Evolutionary conservation across 164 flowering plant genomes (phyloP).

Genomic region (Stephania japonica): DNA sequence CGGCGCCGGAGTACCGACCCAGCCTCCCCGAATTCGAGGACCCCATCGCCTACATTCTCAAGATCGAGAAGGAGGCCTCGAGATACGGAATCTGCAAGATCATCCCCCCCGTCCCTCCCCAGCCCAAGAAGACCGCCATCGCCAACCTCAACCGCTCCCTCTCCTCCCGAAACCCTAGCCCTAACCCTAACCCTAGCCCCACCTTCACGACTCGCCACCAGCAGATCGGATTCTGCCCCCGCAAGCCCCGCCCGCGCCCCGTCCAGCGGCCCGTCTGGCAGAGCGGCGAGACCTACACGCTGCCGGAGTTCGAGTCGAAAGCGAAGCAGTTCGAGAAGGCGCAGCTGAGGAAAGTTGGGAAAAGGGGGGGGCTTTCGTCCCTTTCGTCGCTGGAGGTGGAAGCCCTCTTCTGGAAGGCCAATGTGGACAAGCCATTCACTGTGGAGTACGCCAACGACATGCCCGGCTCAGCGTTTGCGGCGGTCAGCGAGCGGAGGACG

Average conservation of each 20-base stretch:
- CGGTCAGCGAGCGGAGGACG: constrained; percentile 21
- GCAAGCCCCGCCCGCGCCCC: constrained; percentile 62
- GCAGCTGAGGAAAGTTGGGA: constrained; percentile 42
- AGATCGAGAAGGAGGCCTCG: constrained; percentile 94
- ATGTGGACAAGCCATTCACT: constrained; percentile 77
- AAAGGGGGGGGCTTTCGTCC: constrained; percentile 38
- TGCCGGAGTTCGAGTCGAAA: constrained; percentile 71
- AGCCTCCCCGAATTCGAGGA: constrained; percentile 83
- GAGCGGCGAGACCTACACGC: constrained; percentile 78
- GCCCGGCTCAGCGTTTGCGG: constrained; percentile 90
- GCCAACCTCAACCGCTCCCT: constrained; percentile 71
- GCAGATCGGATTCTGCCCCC: constrained; percentile 94
- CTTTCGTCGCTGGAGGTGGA: constrained; percentile 63
- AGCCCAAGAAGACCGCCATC: constrained; percentile 57
- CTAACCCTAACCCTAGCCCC: constrained; percentile 28
- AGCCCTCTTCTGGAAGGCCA: constrained; percentile 86
- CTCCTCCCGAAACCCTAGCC: constrained; percentile 32
- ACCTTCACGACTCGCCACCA: constrained; percentile 92
- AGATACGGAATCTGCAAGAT: constrained; percentile 94
- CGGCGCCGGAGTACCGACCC: constrained; percentile 91
- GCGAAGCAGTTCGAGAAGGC: constrained; percentile 71
- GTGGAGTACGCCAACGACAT: constrained; percentile 99
- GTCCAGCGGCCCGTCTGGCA: constrained; percentile 92
- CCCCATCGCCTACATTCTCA: constrained; percentile 94
- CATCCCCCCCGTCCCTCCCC: constrained; percentile 78